Percentiles rank a stretch among this genome's conserved stretches.
Conservation (phyloP, 164 flowering plant species). For the Litsea cubeba region DNA sequence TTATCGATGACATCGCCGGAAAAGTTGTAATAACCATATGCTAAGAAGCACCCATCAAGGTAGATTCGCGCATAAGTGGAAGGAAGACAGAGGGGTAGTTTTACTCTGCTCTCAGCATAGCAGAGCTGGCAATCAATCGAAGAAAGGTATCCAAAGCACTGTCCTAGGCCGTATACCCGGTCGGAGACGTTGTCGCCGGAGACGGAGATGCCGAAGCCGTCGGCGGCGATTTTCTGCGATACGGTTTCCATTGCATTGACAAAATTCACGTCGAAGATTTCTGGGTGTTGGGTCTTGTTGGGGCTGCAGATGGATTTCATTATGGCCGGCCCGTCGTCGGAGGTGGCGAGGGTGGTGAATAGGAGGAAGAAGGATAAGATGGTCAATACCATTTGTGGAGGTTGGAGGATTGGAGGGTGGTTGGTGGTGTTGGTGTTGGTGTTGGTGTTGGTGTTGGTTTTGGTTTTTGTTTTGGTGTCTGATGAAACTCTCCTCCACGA, state of each 20-base stretch:
- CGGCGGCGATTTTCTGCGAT: neutral
- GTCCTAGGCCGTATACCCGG: slow-evolving; percentile 11
- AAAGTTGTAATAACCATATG: slow-evolving; percentile 7
- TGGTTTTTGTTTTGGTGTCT: neutral
- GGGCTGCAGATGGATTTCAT: neutral
- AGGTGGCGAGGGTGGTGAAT: neutral
- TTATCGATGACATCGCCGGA: neutral
- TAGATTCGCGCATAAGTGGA: slow-evolving; percentile 1
- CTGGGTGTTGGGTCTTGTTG: neutral
- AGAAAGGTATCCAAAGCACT: slow-evolving; percentile 6
- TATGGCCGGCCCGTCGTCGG: neutral
- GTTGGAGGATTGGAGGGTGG: neutral
- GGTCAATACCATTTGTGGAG: neutral
- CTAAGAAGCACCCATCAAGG: slow-evolving; percentile 17
- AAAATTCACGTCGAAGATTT: slow-evolving; percentile 12
- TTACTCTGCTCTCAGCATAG: slow-evolving; percentile 7
- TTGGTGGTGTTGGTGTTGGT: neutral
- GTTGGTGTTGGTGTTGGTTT: too few relatives aligned
- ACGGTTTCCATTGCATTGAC: slow-evolving; percentile 16
- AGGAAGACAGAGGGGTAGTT: slow-evolving; percentile 15
- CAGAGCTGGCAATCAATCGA: slow-evolving; percentile 9
- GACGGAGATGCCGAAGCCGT: slow-evolving; percentile 11
- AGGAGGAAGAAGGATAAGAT: neutral
- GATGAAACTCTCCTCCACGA: neutral
- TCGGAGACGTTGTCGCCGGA: neutral